Conservation (phyloP, 257 asterid genomes). For the Fraxinus pennsylvanica region DNA sequence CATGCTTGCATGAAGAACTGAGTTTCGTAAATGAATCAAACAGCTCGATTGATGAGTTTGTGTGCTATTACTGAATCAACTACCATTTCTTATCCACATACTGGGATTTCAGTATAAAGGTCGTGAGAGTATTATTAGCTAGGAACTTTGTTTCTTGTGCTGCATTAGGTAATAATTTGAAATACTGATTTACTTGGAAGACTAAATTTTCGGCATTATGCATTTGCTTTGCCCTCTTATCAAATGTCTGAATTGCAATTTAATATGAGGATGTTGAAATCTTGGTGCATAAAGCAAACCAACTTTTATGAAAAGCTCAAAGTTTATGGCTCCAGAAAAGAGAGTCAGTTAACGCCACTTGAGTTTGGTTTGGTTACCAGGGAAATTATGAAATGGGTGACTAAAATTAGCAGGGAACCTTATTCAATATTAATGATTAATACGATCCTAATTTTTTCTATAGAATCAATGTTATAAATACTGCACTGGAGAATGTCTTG, state of each 20-base stretch:
- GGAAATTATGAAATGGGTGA: background rate
- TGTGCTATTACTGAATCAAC: background rate
- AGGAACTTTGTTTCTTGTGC: background rate
- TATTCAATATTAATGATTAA: background rate
- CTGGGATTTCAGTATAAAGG: background rate
- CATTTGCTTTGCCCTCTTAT: background rate
- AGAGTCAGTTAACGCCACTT: background rate
- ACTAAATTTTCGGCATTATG: background rate
- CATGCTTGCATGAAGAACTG: too few relatives aligned
- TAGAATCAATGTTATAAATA: background rate
- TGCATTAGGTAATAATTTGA: conserved; percentile 3
- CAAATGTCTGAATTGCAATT: background rate
- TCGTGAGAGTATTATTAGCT: background rate
- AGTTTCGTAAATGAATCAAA: background rate
- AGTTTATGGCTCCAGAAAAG: background rate
- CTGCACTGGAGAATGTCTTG: background rate
- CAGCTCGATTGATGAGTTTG: background rate
- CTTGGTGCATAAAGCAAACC: background rate
- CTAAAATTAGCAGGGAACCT: background rate
- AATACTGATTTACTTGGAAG: background rate
- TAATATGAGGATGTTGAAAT: background rate
- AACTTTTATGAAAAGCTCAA: background rate
- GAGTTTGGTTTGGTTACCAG: background rate
- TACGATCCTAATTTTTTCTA: background rate
- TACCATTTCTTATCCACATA: background rate